These are phyloP conservation scores for Xerocomus amazonicus DNA, from an alignment of 1,284 basidiomycete genomes.

Conservation along the genomic window DNA sequence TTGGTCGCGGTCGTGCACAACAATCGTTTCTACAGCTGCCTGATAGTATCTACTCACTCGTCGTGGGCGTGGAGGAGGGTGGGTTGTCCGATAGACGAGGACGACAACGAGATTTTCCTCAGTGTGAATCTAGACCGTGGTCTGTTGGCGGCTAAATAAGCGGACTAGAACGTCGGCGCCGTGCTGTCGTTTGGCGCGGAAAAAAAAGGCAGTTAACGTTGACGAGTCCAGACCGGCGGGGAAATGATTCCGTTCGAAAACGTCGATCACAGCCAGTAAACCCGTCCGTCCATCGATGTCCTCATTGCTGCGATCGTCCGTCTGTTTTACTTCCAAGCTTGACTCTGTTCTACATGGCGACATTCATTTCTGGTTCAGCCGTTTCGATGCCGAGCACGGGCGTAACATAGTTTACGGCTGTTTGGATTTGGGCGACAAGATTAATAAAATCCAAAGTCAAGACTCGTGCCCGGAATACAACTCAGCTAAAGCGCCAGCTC, in stretches of 20 bases:
- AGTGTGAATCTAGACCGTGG: constrained; percentile 16
- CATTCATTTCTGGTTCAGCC: background rate
- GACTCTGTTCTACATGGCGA: too few relatives aligned
- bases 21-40: background rate
- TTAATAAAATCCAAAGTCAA: constrained; percentile 7
- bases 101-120: too few relatives aligned
- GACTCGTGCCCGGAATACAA: constrained; percentile 16
- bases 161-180: constrained; percentile 20
- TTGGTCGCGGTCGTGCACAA: too few relatives aligned
- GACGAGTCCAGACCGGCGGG: constrained; percentile 24
- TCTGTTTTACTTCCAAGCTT: too few relatives aligned
- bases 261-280: constrained; percentile 21
- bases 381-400: constrained; percentile 7
- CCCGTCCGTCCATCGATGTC: constrained; percentile 10
- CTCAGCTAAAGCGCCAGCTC: constrained; percentile 1
- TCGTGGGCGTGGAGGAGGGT: too few relatives aligned
- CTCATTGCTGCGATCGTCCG: too few relatives aligned
- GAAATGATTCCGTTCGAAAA: constrained; percentile 22
- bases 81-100: too few relatives aligned
- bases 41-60: background rate
- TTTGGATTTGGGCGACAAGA: constrained; percentile 23
- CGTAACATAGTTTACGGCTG: constrained; percentile 21
- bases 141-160: constrained; percentile 2
- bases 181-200: constrained; percentile 16
- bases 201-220: constrained; percentile 14